These are phyloP conservation scores for Pleurotus platypus DNA, from an alignment of 768 basidiomycete genomes.

Conservation along the genomic window DNA sequence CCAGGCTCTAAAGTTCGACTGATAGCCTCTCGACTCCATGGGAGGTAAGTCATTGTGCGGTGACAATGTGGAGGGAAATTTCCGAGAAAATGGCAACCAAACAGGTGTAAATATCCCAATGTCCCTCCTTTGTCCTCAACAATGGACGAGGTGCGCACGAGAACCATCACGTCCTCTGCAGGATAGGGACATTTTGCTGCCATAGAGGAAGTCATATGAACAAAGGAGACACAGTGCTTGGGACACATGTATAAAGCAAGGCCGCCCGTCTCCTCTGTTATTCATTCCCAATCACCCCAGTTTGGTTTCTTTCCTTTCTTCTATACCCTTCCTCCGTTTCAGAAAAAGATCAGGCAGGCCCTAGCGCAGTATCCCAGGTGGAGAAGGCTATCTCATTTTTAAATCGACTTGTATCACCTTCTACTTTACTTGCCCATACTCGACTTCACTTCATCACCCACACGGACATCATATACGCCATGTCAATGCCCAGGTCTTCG, in stretches of 20 bases:
- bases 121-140: not conserved
- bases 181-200: not conserved
- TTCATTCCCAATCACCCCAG: slow-evolving; percentile 2
- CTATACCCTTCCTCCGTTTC: not conserved
- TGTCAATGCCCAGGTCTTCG: not conserved
- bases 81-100: not conserved
- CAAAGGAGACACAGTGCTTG: slow-evolving; percentile 4
- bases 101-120: not conserved
- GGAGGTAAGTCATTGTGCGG: not conserved
- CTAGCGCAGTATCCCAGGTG: slow-evolving; percentile 5
- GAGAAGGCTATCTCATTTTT: not conserved
- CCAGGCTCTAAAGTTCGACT: too few relatives aligned
- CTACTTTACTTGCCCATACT: not conserved
- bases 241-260: slow-evolving; percentile 8
- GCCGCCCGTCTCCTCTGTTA: not conserved
- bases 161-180: not conserved
- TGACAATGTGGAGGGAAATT: not conserved
- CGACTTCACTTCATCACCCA: not conserved
- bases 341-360: slow-evolving; percentile 2
- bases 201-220: not conserved
- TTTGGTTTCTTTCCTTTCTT: slow-evolving; percentile 5
- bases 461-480: not conserved
- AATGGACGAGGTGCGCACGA: slow-evolving; percentile 1
- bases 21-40: too few relatives aligned
- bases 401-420: not conserved